These are phyloP conservation scores for Pholiota microspora DNA, from an alignment of 768 basidiomycete genomes.

Conservation along the genomic window DNA sequence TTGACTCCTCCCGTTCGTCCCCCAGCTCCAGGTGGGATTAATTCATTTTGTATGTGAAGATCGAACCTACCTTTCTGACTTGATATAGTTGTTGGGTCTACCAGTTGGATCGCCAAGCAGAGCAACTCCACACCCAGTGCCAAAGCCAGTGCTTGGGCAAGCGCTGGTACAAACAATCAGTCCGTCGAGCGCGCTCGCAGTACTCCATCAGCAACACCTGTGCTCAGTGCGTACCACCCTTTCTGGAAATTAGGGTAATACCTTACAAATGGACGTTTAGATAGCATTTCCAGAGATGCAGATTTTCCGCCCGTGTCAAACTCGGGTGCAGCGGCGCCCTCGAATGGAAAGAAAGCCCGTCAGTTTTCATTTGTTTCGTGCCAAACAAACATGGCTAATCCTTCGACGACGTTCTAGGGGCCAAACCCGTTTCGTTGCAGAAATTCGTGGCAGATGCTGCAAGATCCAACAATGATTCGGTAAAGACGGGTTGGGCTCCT, in stretches of 20 bases:
- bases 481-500: slow-evolving; percentile 3
- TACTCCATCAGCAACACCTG: background rate
- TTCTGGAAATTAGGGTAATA: no score
- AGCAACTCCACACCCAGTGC: slow-evolving; percentile 8
- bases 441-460: slow-evolving; percentile 8
- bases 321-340: background rate
- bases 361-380: background rate
- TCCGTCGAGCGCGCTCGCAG: background rate
- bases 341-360: background rate
- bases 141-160: slow-evolving; percentile 1
- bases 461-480: slow-evolving; percentile 2
- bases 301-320: background rate
- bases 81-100: slow-evolving; percentile 36
- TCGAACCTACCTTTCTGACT: background rate
- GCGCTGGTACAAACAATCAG: background rate
- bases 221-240: background rate
- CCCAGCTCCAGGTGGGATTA: slow-evolving; percentile 24
- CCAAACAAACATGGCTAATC: no score
- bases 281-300: background rate
- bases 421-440: slow-evolving; percentile 14
- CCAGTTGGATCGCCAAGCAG: slow-evolving; percentile 30
- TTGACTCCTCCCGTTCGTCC: slow-evolving; percentile 30
- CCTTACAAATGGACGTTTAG: no score
- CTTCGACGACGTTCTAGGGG: slow-evolving; percentile 23
- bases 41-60: background rate